Conservation (phyloP, 1,284 basidiomycete species). For the Ganoderma resinaceum region DNA sequence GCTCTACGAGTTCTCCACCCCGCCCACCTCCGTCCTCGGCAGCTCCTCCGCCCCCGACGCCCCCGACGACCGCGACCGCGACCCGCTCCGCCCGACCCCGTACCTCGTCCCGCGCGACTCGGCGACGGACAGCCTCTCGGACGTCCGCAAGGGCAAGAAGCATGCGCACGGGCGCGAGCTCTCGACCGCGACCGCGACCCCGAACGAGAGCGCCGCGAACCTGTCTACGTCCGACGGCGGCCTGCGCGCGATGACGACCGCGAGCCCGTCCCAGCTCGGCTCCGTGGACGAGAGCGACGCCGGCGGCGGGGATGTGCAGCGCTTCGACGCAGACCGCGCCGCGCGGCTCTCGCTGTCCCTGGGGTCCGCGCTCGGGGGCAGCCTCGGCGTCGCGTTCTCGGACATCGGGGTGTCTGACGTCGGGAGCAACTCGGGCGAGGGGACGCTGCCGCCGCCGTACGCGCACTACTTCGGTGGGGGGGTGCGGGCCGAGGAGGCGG, state of each 20-base stretch:
- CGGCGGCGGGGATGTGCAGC: not conserved
- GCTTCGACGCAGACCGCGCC: not conserved
- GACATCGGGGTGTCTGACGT: not conserved
- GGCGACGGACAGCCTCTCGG: not conserved
- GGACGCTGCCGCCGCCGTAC: slow-evolving; percentile 3
- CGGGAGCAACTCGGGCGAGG: not conserved
- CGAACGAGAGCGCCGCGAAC: slow-evolving; percentile 1
- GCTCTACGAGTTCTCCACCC: slow-evolving; percentile 36
- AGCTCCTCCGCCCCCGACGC: not conserved
- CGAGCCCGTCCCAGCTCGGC: not conserved
- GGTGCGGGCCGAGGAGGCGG: not conserved
- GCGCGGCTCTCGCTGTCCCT: not conserved
- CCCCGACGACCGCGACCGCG: not conserved
- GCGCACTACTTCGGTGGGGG: not conserved
- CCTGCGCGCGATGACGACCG: not conserved
- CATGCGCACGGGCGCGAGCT: slow-evolving; percentile 1
- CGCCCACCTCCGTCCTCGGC: slow-evolving; percentile 22
- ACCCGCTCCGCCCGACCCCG: not conserved
- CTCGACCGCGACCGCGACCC: not conserved
- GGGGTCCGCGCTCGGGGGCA: not conserved
- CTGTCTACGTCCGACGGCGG: not conserved
- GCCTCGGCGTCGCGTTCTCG: not conserved
- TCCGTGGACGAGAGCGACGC: not conserved
- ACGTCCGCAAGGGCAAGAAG: not conserved
- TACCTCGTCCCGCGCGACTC: slow-evolving; percentile 5